phyloP scores from a whole-genome alignment of 2,329 filamentous ascomycete genomes.

The Sporothrix phasma region DNA sequence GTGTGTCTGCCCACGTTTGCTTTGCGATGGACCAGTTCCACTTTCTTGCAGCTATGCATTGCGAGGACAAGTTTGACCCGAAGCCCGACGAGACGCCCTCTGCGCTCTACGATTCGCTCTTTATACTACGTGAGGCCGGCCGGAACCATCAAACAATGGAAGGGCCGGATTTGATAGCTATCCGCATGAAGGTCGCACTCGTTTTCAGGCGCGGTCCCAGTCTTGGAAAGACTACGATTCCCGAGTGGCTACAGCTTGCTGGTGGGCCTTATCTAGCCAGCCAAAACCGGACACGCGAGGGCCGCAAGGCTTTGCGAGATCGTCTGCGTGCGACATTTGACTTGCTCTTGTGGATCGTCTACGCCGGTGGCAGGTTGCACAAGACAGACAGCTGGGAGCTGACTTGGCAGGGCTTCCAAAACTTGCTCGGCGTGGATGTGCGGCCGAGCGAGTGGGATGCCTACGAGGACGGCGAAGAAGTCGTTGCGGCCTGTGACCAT shows the following conservation, averaged over 20 bases:
- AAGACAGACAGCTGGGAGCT: constrained; percentile 14
- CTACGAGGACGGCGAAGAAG: background rate
- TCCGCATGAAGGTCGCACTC: background rate
- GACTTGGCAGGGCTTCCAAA: constrained; percentile 10
- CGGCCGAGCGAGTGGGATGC: background rate
- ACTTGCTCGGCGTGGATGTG: constrained; percentile 10
- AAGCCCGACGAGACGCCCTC: background rate
- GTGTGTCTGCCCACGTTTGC: background rate
- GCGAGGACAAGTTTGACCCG: background rate
- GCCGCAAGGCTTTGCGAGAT: background rate
- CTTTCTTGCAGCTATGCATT: background rate
- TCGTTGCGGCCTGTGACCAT: background rate
- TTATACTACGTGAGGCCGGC: background rate
- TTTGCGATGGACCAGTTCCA: constrained; percentile 8
- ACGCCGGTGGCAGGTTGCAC: background rate
- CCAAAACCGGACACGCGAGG: background rate
- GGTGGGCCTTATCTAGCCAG: constrained; percentile 5
- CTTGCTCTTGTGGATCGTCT: constrained; percentile 1
- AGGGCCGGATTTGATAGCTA: background rate
- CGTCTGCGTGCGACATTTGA: constrained; percentile 1
- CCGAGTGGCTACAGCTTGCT: constrained; percentile 8
- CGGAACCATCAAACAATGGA: background rate
- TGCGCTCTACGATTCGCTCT: background rate
- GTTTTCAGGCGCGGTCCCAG: background rate
- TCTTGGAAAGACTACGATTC: background rate